Evolutionary conservation across 129 eudicot species (phyloP), one percentile per base, ranked within the genome.

Genomic region (Dittrichia graveolens): DNA sequence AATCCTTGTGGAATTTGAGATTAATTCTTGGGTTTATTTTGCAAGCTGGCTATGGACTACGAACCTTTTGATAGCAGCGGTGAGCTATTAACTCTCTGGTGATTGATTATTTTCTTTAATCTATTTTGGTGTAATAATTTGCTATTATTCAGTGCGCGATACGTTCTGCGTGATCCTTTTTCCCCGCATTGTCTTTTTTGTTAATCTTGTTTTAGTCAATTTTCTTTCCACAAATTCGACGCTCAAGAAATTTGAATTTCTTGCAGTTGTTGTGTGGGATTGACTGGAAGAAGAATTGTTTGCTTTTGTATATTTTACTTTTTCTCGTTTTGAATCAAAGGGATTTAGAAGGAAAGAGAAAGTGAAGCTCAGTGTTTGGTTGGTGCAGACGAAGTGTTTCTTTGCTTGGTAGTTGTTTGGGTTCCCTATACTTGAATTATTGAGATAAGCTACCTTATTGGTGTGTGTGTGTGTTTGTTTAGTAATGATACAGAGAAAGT

Each of bases 41-140:
- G 15, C 79, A 76, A 83, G 72, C 89, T 84, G 91, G 96, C 84
- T 72, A 91, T 91, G 97, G 95, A 88, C 53, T 91, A 91, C 85
- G 89, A 78, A 59, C 83, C 87, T 8, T 85, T 42, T 65, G 97
- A 88, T 67, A 88, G 95, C 80, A 88, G 97, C 53, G 97, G 97
- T 91, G 78, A 88, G 87, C 65, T 67, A n/a, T 10, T 67, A 13
- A 10, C 61, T 65, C 18, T 75, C 1, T 63, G 18, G 35, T 44
- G 43, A 46, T 50, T 13, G 46, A 7, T 48, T 5, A 18, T 43
- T 8, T 42, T 16, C 14, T 42, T 42, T 16, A 16, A 61, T 44
- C 24, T 37, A 16, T 73, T 8, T 8, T 48, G 18, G 65, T 46
- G 65, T 24, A 24, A 24, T 24, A 75, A 64, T 67, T 65, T 42